Percentiles rank a stretch among this genome's conserved stretches.
Conservation (phyloP, 169 alveolate species). For the Cyclospora cayetanensis region DNA sequence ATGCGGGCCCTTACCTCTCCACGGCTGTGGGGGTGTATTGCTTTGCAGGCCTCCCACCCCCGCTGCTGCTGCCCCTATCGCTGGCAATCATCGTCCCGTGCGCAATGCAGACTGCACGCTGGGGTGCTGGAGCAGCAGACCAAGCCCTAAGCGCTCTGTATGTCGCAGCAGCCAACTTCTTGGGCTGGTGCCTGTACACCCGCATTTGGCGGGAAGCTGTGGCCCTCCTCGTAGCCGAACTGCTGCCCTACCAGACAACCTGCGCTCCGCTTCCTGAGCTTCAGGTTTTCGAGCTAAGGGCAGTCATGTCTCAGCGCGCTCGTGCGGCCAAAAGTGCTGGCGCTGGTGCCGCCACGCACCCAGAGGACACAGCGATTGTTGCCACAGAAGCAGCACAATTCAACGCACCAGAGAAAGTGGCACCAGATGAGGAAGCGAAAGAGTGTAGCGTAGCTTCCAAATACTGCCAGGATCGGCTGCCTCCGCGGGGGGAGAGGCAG, state of each 20-base stretch:
- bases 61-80: constrained; percentile 38
- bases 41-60: constrained; percentile 22
- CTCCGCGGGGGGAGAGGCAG: not conserved
- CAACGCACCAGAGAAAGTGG: not conserved
- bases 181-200: constrained; percentile 40
- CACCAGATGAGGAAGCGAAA: not conserved
- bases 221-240: constrained; percentile 32
- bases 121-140: constrained; percentile 49
- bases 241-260: constrained; percentile 49
- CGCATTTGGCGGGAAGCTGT: constrained; percentile 52
- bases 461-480: no score
- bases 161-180: constrained; percentile 60
- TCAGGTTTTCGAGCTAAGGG: not conserved
- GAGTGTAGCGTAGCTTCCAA: no score
- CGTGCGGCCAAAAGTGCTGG: not conserved
- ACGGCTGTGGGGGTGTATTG: constrained; percentile 39
- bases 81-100: constrained; percentile 1
- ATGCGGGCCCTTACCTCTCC: constrained; percentile 22
- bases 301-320: not conserved
- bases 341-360: constrained; percentile 8
- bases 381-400: not conserved
- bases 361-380: no score
- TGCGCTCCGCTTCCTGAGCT: constrained; percentile 19
- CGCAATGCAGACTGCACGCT: constrained; percentile 25
- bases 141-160: constrained; percentile 21